Evolutionary conservation across 2,329 filamentous ascomycete species (phyloP).

Genomic region (Phyllachora maydis): DNA sequence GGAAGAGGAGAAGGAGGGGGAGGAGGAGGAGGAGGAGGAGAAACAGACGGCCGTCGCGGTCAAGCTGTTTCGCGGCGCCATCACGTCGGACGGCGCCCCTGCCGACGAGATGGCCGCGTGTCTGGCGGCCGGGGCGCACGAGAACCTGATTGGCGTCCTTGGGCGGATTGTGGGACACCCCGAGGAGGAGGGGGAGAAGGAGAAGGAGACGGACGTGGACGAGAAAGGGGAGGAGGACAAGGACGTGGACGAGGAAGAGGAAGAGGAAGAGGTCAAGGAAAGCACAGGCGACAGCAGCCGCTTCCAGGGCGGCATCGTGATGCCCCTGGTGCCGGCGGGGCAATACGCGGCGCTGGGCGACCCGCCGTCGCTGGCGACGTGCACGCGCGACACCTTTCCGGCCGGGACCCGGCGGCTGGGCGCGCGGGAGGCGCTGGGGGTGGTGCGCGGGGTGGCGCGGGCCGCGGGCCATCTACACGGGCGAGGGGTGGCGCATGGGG

Average conservation of each 20-base stretch:
- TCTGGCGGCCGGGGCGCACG: slow-evolving; percentile 21
- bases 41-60: no score
- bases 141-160: slow-evolving; percentile 21
- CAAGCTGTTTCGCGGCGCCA: slow-evolving; percentile 24
- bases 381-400: slow-evolving; percentile 21
- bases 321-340: slow-evolving; percentile 23
- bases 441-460: slow-evolving; percentile 18
- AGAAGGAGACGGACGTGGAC: no score
- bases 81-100: slow-evolving; percentile 24
- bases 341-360: slow-evolving; percentile 19
- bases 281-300: no score
- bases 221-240: background rate
- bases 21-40: no score
- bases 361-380: slow-evolving; percentile 20
- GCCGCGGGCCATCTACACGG: slow-evolving; percentile 21
- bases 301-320: slow-evolving; percentile 18
- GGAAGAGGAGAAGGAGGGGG: slow-evolving; percentile 7
- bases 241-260: background rate
- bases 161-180: slow-evolving; percentile 20
- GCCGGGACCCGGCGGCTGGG: slow-evolving; percentile 9
- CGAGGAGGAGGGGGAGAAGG: slow-evolving; percentile 8
- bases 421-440: slow-evolving; percentile 11
- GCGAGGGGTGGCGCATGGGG: slow-evolving; percentile 21
- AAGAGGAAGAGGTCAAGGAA: no score
- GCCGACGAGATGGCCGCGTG: slow-evolving; percentile 26